Percentiles rank a stretch among this genome's conserved stretches.
Evolutionary conservation across 352 stramenopile species (phyloP).

Genomic region (Nothophytophthora sp.): DNA sequence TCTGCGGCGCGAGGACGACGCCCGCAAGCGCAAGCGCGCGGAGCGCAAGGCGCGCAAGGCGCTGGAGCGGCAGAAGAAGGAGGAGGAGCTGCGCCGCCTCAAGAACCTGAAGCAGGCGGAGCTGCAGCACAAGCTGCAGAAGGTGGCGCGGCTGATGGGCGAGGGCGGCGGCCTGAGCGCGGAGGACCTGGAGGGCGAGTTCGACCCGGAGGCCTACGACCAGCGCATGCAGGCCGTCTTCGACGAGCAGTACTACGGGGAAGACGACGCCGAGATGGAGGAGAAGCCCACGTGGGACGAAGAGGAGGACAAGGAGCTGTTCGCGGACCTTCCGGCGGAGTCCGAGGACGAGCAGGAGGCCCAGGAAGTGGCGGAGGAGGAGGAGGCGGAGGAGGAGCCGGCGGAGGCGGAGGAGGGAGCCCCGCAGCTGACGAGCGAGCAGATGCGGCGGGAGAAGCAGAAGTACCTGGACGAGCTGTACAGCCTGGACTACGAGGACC

Average conservation of each 20-base stretch:
- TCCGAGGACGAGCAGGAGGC: constrained; percentile 35
- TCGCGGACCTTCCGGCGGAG: constrained; percentile 56
- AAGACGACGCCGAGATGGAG: constrained; percentile 63
- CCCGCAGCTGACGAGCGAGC: constrained; percentile 54
- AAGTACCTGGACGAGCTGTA: constrained; percentile 98
- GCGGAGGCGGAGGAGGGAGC: too few species aligned
- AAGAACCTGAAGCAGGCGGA: constrained; percentile 99
- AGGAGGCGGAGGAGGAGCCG: constrained; percentile 42
- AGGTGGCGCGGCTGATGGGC: constrained; percentile 89
- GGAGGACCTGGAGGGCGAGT: constrained; percentile 93
- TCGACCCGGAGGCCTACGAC: constrained; percentile 97
- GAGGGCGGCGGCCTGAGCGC: constrained; percentile 53
- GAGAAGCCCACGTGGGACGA: constrained; percentile 83
- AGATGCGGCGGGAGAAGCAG: constrained; percentile 85
- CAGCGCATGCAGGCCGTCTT: constrained; percentile 96
- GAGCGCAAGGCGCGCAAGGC: constrained; percentile 95
- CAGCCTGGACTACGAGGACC: constrained; percentile 98
- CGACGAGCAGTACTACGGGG: constrained; percentile 98
- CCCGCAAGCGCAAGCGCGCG: constrained; percentile 94
- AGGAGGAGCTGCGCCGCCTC: constrained; percentile 96
- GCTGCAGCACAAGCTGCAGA: constrained; percentile 93
- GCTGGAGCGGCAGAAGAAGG: constrained; percentile 95
- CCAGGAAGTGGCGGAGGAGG: constrained; percentile 52
- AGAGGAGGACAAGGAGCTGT: constrained; percentile 84
- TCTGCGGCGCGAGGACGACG: constrained; percentile 96